These are phyloP conservation scores for Aspergillus avenaceus DNA, from an alignment of 495 filamentous ascomycete species.

Conservation along the genomic window DNA sequence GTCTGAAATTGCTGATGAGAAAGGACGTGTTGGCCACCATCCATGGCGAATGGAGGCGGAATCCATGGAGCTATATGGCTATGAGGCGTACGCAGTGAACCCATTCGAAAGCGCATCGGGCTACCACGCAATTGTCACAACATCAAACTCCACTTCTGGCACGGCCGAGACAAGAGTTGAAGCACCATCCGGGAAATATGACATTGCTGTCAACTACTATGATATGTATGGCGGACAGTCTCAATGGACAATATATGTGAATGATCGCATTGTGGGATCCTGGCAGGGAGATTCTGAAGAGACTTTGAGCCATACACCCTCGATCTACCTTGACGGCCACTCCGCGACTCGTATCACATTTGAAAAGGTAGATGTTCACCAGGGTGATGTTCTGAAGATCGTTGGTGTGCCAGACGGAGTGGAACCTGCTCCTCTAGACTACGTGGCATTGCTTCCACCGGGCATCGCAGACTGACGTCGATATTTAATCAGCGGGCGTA, in stretches of 20 bases:
- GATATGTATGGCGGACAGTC: slow-evolving; percentile 55
- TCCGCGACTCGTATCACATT: slow-evolving; percentile 62
- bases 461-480: slow-evolving; percentile 58
- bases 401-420: slow-evolving; percentile 53
- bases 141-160: slow-evolving; percentile 44
- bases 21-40: slow-evolving; percentile 52
- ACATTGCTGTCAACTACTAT: slow-evolving; percentile 63
- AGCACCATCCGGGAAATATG: slow-evolving; percentile 51
- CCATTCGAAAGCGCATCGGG: slow-evolving; percentile 56
- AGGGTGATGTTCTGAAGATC: slow-evolving; percentile 57
- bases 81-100: slow-evolving; percentile 42
- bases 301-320: slow-evolving; percentile 50
- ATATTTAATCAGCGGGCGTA: no score
- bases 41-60: slow-evolving; percentile 64
- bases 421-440: slow-evolving; percentile 64
- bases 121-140: slow-evolving; percentile 42
- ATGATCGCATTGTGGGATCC: slow-evolving; percentile 44
- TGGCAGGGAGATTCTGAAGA: slow-evolving; percentile 59
- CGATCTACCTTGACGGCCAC: slow-evolving; percentile 57
- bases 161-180: slow-evolving; percentile 43
- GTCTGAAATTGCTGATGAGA: slow-evolving; percentile 54
- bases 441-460: slow-evolving; percentile 56
- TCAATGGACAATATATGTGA: slow-evolving; percentile 50
- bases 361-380: slow-evolving; percentile 40
- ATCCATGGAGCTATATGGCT: slow-evolving; percentile 53